Percentiles rank a stretch among this genome's conserved stretches.
Conservation (phyloP, 257 asterid species). For the Striga asiatica region DNA sequence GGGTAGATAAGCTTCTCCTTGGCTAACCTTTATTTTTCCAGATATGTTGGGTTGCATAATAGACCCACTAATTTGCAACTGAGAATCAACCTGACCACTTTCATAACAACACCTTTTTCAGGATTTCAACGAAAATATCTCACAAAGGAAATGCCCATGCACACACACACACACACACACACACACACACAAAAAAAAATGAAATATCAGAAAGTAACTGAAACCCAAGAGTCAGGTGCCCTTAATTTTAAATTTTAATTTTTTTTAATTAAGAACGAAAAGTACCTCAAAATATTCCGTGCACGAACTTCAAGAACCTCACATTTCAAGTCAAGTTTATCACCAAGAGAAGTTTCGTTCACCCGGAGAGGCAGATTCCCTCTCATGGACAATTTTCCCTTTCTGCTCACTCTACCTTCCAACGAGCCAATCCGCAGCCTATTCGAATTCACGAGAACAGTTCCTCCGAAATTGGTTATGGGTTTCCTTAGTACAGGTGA, state of each 20-base stretch:
- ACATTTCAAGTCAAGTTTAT: slow-evolving; percentile 88
- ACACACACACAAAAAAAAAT: neutral
- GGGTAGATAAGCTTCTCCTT: slow-evolving; percentile 92
- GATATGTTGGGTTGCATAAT: slow-evolving; percentile 95
- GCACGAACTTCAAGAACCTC: slow-evolving; percentile 96
- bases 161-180: neutral
- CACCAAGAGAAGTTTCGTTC: slow-evolving; percentile 60
- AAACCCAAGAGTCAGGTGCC: slow-evolving; percentile 1
- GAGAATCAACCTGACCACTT: slow-evolving; percentile 98
- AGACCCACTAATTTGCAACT: slow-evolving; percentile 84
- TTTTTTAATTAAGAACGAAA: slow-evolving; percentile 1
- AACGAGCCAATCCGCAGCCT: slow-evolving; percentile 69
- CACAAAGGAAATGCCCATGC: neutral
- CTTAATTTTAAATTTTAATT: neutral
- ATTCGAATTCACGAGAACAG: slow-evolving; percentile 82
- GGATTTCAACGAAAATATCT: slow-evolving; percentile 7
- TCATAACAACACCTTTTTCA: slow-evolving; percentile 23
- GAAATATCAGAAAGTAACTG: neutral
- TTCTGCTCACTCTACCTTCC: slow-evolving; percentile 96
- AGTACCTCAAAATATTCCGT: slow-evolving; percentile 77
- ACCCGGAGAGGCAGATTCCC: slow-evolving; percentile 79
- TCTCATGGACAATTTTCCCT: slow-evolving; percentile 77
- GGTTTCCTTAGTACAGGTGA: slow-evolving; percentile 94
- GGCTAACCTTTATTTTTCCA: slow-evolving; percentile 89
- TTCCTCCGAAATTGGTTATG: slow-evolving; percentile 83